Evolutionary conservation across 192 early-diverging fungal species (phyloP).

Genomic region (Coemansia sp.): DNA sequence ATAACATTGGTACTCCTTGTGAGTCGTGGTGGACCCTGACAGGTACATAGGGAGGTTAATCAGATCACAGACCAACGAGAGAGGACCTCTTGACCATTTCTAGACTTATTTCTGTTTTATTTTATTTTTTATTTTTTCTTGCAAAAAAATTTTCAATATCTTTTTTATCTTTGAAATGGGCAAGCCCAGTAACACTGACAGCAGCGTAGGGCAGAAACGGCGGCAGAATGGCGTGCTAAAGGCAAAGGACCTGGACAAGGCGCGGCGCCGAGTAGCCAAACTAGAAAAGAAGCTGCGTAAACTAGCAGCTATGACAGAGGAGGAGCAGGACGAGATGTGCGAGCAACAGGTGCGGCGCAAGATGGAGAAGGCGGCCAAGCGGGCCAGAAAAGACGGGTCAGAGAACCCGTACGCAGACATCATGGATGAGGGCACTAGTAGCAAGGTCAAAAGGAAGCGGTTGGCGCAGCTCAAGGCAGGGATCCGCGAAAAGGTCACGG

Average conservation of each 20-base stretch:
- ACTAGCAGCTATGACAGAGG: conserved; percentile 5
- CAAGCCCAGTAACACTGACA: not conserved
- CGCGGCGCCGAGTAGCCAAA: conserved; percentile 1
- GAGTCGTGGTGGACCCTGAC: not conserved
- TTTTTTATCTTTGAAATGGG: not conserved
- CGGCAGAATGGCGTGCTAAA: conserved; percentile 4
- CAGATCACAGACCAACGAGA: not conserved
- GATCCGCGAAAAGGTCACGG: not conserved
- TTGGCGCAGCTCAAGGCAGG: conserved; percentile 2
- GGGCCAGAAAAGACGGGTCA: conserved; percentile 1
- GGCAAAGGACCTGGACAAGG: not conserved
- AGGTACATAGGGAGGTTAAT: not conserved
- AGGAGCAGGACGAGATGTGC: conserved; percentile 1
- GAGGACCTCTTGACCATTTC: not conserved
- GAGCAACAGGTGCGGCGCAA: conserved; percentile 7
- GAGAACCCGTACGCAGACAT: conserved; percentile 1
- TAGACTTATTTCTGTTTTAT: not conserved
- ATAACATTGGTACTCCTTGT: not conserved
- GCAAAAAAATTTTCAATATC: not conserved
- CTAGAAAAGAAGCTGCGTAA: conserved; percentile 6
- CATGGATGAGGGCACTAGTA: not conserved
- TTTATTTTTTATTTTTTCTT: not conserved
- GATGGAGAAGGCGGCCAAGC: conserved; percentile 5
- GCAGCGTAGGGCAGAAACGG: not conserved
- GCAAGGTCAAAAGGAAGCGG: not conserved